Percentiles rank a stretch among this genome's conserved stretches.
phyloP scores from a whole-genome alignment of 805 yeast species.

The Saturnispora halmiae region DNA sequence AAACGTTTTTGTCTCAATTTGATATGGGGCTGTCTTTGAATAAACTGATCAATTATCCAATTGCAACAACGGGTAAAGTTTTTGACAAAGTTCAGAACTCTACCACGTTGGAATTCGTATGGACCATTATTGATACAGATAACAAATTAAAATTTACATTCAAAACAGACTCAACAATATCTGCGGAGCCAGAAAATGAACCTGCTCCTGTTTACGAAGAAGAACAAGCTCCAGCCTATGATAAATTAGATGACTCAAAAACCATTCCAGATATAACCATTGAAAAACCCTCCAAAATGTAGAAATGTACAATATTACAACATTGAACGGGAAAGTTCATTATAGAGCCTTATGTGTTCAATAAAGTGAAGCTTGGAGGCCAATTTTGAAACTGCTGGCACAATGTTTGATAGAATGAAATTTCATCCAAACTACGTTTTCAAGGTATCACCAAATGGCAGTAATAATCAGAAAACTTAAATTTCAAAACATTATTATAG shows the following conservation, averaged over 20 bases:
- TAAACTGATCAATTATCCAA: neutral
- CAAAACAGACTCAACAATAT: conserved; percentile 2
- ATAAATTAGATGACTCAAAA: neutral
- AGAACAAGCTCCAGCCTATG: neutral
- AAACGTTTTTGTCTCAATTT: neutral
- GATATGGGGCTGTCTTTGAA: neutral
- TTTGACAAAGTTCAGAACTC: neutral
- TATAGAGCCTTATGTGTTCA: too few species aligned
- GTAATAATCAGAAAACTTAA: too few species aligned
- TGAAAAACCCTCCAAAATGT: too few species aligned
- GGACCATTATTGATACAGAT: conserved; percentile 1
- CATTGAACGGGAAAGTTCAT: too few species aligned
- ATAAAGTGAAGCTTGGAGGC: too few species aligned
- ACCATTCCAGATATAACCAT: too few species aligned
- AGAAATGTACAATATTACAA: too few species aligned
- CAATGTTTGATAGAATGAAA: too few species aligned
- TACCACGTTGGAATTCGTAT: conserved; percentile 2
- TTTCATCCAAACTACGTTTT: too few species aligned
- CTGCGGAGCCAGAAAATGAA: neutral
- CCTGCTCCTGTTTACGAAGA: neutral
- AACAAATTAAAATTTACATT: neutral
- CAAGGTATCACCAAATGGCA: too few species aligned
- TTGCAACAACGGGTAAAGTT: neutral
- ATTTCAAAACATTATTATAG: too few species aligned
- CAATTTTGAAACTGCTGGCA: too few species aligned